Conservation (phyloP, 2,329 filamentous ascomycete genomes). For the Seiridium cupressi region DNA sequence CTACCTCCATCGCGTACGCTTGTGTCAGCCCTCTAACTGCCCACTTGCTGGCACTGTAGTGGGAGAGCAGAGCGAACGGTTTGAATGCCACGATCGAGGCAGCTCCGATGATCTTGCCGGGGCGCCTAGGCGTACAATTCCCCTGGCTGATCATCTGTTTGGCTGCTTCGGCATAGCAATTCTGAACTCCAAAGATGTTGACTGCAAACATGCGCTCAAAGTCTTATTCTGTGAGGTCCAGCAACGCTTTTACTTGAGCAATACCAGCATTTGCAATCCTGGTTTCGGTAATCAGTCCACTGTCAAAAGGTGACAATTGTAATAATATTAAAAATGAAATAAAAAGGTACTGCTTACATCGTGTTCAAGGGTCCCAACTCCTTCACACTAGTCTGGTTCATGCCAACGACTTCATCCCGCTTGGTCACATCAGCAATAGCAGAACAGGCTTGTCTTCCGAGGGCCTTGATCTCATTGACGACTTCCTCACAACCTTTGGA, state of each 20-base stretch:
- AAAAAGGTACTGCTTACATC: constrained; percentile 22
- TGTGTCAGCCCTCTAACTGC: constrained; percentile 67
- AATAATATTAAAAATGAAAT: neutral
- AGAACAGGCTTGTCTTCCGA: constrained; percentile 52
- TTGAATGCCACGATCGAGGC: constrained; percentile 59
- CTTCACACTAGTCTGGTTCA: constrained; percentile 50
- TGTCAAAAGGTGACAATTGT: too few relatives aligned
- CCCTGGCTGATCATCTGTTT: constrained; percentile 64
- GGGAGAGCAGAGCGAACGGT: constrained; percentile 54
- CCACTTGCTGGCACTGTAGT: constrained; percentile 66
- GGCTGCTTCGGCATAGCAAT: constrained; percentile 63
- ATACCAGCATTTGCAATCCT: constrained; percentile 63
- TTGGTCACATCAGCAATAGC: constrained; percentile 62
- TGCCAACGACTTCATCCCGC: constrained; percentile 43
- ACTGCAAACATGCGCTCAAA: constrained; percentile 59
- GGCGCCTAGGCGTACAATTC: constrained; percentile 30
- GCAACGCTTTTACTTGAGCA: constrained; percentile 51
- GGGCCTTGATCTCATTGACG: constrained; percentile 48
- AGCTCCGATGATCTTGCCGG: constrained; percentile 49
- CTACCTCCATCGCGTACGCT: constrained; percentile 65
- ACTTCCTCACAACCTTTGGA: constrained; percentile 49
- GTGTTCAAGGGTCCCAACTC: constrained; percentile 49
- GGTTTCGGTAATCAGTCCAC: constrained; percentile 24
- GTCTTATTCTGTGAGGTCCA: constrained; percentile 57
- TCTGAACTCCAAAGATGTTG: constrained; percentile 64